These are phyloP conservation scores for Phytophthora pluvialis DNA, from an alignment of 352 stramenopile genomes.

Conservation along the genomic window DNA sequence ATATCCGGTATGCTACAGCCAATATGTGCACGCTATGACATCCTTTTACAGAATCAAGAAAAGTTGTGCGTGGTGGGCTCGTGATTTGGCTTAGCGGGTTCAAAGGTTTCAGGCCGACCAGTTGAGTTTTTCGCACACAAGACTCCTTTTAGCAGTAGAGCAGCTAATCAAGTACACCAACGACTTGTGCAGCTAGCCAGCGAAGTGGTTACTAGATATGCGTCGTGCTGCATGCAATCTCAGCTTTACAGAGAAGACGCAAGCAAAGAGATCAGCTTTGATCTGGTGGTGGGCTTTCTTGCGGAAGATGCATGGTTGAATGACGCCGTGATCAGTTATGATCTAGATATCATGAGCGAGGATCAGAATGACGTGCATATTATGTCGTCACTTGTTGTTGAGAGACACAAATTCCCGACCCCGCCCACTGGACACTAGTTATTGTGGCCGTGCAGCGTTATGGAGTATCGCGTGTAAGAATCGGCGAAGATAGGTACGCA, in stretches of 20 bases:
- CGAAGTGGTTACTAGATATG: not conserved
- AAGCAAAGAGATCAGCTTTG: constrained; percentile 1
- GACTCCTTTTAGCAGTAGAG: not conserved
- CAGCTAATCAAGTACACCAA: not conserved
- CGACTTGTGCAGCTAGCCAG: not conserved
- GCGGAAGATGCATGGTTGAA: not conserved
- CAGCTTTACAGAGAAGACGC: not conserved
- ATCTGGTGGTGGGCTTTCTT: not conserved
- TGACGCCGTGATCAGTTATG: constrained; percentile 1
- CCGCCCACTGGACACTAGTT: not conserved
- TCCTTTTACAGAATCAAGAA: constrained; percentile 1
- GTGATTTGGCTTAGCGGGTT: too few species aligned
- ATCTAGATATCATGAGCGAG: not conserved
- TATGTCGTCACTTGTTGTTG: not conserved
- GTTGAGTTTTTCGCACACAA: not conserved
- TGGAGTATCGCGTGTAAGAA: not conserved
- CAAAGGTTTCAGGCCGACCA: not conserved
- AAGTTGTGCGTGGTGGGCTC: not conserved
- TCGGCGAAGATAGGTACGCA: not conserved
- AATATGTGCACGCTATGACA: not conserved
- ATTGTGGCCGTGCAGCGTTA: not conserved
- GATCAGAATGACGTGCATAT: not conserved
- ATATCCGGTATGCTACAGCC: not conserved
- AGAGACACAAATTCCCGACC: not conserved
- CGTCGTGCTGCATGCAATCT: not conserved